These are phyloP conservation scores for Russula sp. DNA, from an alignment of 768 basidiomycete species.

Conservation along the genomic window DNA sequence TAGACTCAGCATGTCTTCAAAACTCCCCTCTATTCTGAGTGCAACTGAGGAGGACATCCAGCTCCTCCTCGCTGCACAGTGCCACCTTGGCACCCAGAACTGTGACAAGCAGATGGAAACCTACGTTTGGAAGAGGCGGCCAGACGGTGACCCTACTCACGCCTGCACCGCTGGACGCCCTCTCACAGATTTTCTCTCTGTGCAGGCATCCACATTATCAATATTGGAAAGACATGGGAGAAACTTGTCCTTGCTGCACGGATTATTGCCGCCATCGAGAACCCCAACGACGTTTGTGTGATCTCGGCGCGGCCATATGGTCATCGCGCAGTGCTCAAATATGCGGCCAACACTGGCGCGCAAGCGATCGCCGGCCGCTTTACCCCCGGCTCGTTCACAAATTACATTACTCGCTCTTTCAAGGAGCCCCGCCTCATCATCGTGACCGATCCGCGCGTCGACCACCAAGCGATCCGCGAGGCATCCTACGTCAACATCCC, in stretches of 20 bases:
- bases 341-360: conserved; percentile 94
- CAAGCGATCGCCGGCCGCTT: conserved; percentile 99
- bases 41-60: conserved; percentile 98
- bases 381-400: conserved; percentile 98
- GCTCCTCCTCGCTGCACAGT: conserved; percentile 90
- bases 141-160: conserved; percentile 69
- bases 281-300: conserved; percentile 96
- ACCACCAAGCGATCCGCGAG: conserved; percentile 99
- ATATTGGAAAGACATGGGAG: conserved; percentile 99
- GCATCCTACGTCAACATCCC: conserved; percentile 99
- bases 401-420: conserved; percentile 99
- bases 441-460: conserved; percentile 98
- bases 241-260: conserved; percentile 98
- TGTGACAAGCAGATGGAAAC: conserved; percentile 99
- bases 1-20: conserved; percentile 59
- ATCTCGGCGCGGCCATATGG: conserved; percentile 98
- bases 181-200: conserved; percentile 16
- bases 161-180: neutral
- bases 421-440: conserved; percentile 98
- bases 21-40: conserved; percentile 88
- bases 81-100: conserved; percentile 97
- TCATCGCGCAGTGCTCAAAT: conserved; percentile 99
- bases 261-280: conserved; percentile 95
- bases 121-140: conserved; percentile 95
- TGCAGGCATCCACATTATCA: conserved; percentile 89